Evolutionary conservation across 2,329 filamentous ascomycete species (phyloP).

Genomic region (Macrophomina pseudophaseolina): DNA sequence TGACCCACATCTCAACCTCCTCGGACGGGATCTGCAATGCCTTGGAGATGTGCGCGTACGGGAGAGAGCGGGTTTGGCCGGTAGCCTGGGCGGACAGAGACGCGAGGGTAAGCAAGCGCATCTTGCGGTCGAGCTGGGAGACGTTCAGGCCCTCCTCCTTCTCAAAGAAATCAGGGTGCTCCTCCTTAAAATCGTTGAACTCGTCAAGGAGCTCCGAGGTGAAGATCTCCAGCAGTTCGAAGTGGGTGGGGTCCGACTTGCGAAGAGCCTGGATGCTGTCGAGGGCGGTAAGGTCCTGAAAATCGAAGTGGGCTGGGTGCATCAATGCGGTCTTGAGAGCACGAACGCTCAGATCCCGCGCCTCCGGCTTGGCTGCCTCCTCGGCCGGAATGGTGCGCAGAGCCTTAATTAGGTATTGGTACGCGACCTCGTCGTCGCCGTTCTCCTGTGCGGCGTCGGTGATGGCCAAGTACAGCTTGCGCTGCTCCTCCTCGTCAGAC

Average conservation of each 20-base stretch:
- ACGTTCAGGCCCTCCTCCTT: slow-evolving; percentile 74
- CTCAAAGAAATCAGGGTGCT: slow-evolving; percentile 85
- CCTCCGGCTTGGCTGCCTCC: slow-evolving; percentile 59
- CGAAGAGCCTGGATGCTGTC: slow-evolving; percentile 84
- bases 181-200: slow-evolving; percentile 93
- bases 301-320: slow-evolving; percentile 71
- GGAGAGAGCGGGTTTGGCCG: slow-evolving; percentile 78
- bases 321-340: slow-evolving; percentile 71
- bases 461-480: slow-evolving; percentile 82
- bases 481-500: slow-evolving; percentile 78
- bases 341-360: slow-evolving; percentile 65
- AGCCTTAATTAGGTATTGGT: slow-evolving; percentile 75
- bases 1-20: slow-evolving; percentile 98
- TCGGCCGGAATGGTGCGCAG: slow-evolving; percentile 74
- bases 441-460: slow-evolving; percentile 79
- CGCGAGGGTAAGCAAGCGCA: slow-evolving; percentile 91
- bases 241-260: slow-evolving; percentile 82
- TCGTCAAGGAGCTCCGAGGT: slow-evolving; percentile 92
- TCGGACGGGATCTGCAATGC: slow-evolving; percentile 80
- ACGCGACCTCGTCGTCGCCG: slow-evolving; percentile 76
- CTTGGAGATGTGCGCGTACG: slow-evolving; percentile 83
- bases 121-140: slow-evolving; percentile 85
- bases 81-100: slow-evolving; percentile 79
- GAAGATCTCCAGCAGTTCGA: slow-evolving; percentile 94
- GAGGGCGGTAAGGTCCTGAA: slow-evolving; percentile 71